Evolutionary conservation across 352 stramenopile genomes (phyloP).

Genomic region (Phytopythium vexans): DNA sequence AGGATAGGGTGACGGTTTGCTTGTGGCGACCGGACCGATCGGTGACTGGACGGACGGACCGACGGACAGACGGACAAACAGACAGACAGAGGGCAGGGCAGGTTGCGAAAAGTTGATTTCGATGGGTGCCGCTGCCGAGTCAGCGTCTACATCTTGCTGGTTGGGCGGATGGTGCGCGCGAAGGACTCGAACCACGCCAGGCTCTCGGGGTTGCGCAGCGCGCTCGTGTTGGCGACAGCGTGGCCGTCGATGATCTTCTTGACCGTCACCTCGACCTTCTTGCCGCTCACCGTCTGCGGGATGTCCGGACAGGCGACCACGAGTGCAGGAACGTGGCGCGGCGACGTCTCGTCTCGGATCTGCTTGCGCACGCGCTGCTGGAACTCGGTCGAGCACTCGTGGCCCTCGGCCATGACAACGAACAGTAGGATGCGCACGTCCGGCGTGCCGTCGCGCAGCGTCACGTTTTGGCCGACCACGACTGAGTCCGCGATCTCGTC

Average conservation of each 20-base stretch:
- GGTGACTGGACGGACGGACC: no score
- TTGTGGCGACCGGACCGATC: no score
- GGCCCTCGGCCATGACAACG: constrained; percentile 44
- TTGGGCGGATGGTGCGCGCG: constrained; percentile 18
- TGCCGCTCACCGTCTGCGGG: constrained; percentile 74
- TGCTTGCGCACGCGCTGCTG: constrained; percentile 46
- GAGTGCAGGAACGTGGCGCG: constrained; percentile 59
- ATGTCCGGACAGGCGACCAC: constrained; percentile 70
- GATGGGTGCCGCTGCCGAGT: no score
- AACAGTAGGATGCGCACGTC: constrained; percentile 79
- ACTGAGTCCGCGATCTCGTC: constrained; percentile 60
- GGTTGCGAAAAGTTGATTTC: no score
- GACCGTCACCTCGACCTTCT: constrained; percentile 79
- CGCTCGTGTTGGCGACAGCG: constrained; percentile 53
- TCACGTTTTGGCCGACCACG: constrained; percentile 66
- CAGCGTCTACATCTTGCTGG: no score
- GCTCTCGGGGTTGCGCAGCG: constrained; percentile 65
- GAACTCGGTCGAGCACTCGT: constrained; percentile 39
- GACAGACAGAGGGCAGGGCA: no score
- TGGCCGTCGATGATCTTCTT: constrained; percentile 76
- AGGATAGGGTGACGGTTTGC: no score
- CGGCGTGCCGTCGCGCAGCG: constrained; percentile 55
- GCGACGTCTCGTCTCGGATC: constrained; percentile 63
- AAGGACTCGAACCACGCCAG: constrained; percentile 57
- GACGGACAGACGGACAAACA: no score